These are phyloP conservation scores for Fusarium xylarioides DNA, from an alignment of 2,329 filamentous ascomycete species.

Conservation along the genomic window DNA sequence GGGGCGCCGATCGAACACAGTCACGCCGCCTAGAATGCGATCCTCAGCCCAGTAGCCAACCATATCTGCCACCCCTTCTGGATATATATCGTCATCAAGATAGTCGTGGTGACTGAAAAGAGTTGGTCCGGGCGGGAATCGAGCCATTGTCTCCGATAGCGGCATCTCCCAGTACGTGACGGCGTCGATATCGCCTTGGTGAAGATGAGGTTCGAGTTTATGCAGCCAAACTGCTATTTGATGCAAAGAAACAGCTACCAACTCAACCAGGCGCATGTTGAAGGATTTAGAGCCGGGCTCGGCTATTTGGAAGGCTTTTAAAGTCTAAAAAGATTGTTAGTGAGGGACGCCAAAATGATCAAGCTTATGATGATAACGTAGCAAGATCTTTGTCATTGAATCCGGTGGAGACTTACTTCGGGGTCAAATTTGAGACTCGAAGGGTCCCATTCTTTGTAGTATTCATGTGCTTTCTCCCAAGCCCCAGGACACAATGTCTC, in stretches of 20 bases:
- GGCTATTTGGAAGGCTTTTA: background rate
- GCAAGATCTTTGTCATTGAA: background rate
- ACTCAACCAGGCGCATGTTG: background rate
- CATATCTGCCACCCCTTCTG: slow-evolving; percentile 11
- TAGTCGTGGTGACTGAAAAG: slow-evolving; percentile 20
- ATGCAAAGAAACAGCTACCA: slow-evolving; percentile 8
- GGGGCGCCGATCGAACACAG: slow-evolving; percentile 1
- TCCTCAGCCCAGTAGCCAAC: slow-evolving; percentile 30
- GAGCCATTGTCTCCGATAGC: background rate
- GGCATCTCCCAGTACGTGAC: slow-evolving; percentile 18
- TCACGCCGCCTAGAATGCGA: slow-evolving; percentile 12
- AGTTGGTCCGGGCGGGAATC: background rate
- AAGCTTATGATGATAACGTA: background rate
- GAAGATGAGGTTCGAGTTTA: slow-evolving; percentile 6
- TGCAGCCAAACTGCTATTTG: slow-evolving; percentile 10
- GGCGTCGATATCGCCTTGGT: slow-evolving; percentile 8
- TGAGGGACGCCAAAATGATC: rapidly evolving
- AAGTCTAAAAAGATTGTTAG: background rate
- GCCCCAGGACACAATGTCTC: slow-evolving; percentile 7
- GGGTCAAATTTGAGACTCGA: slow-evolving; percentile 13
- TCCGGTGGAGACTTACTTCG: background rate
- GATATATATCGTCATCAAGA: slow-evolving; percentile 23
- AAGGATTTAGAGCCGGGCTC: background rate
- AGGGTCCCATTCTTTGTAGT: background rate
- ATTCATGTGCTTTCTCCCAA: background rate